These are phyloP conservation scores for Nemania diffusa DNA, from an alignment of 2,329 filamentous ascomycete species.

Conservation along the genomic window DNA sequence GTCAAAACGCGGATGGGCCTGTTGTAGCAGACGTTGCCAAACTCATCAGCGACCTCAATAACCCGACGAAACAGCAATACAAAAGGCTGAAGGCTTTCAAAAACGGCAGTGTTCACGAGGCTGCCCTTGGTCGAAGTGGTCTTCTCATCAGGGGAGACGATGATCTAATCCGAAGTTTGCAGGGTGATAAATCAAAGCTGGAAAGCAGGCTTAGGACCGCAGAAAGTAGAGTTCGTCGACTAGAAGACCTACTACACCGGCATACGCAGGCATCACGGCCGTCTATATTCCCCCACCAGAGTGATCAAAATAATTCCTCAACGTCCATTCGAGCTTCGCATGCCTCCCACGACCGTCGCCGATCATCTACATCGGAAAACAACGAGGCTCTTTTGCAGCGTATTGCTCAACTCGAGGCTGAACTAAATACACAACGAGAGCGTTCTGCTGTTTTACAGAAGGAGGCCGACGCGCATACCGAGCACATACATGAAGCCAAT, in stretches of 20 bases:
- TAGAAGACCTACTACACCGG: slow-evolving; percentile 92
- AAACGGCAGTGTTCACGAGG: slow-evolving; percentile 93
- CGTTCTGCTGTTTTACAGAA: slow-evolving; percentile 73
- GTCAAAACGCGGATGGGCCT: slow-evolving; percentile 71
- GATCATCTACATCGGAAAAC: slow-evolving; percentile 57
- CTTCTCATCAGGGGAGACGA: slow-evolving; percentile 88
- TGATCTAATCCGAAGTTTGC: slow-evolving; percentile 79
- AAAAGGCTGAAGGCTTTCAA: slow-evolving; percentile 94
- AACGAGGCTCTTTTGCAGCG: slow-evolving; percentile 59
- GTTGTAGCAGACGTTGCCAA: slow-evolving; percentile 79
- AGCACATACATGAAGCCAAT: slow-evolving; percentile 83
- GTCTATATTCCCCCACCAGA: slow-evolving; percentile 64
- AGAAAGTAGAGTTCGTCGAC: slow-evolving; percentile 86
- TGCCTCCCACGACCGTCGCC: slow-evolving; percentile 56
- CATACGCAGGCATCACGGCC: slow-evolving; percentile 72
- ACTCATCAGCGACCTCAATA: slow-evolving; percentile 80
- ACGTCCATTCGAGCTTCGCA: slow-evolving; percentile 60
- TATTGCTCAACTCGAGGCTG: slow-evolving; percentile 76
- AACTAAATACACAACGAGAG: slow-evolving; percentile 79
- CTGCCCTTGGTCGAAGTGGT: slow-evolving; percentile 85
- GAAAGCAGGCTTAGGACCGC: slow-evolving; percentile 82
- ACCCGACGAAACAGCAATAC: slow-evolving; percentile 85
- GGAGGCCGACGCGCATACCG: slow-evolving; percentile 69
- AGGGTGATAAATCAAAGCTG: slow-evolving; percentile 81
- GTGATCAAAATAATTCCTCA: slow-evolving; percentile 61